phyloP scores from a whole-genome alignment of 2,329 filamentous ascomycete genomes.

The Canariomyces notabilis region DNA sequence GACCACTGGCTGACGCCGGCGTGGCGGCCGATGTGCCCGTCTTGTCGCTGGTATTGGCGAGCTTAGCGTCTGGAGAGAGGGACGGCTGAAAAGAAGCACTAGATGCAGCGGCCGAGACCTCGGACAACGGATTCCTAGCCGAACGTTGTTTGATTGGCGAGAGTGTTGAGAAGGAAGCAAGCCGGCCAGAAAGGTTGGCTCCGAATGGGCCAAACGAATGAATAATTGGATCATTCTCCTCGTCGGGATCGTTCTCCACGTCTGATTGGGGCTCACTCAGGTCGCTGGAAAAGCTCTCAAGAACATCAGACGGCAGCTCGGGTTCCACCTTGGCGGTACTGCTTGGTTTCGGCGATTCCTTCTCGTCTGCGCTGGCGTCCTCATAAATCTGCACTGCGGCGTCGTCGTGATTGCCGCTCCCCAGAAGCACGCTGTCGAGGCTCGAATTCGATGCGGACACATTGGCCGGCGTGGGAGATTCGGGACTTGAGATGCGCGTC shows the following conservation, averaged over 20 bases:
- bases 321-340: slow-evolving; percentile 28
- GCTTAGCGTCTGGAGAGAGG: slow-evolving; percentile 5
- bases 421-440: slow-evolving; percentile 42
- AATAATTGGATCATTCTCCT: slow-evolving; percentile 91
- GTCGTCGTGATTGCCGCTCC: slow-evolving; percentile 29
- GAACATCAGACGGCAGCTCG: slow-evolving; percentile 48
- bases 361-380: slow-evolving; percentile 57
- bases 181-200: slow-evolving; percentile 73
- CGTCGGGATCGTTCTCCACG: slow-evolving; percentile 68
- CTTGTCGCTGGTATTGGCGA: slow-evolving; percentile 3
- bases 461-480: slow-evolving; percentile 56
- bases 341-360: slow-evolving; percentile 36
- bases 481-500: slow-evolving; percentile 64
- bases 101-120: slow-evolving; percentile 3
- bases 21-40: slow-evolving; percentile 13
- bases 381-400: slow-evolving; percentile 66
- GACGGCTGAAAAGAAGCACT: slow-evolving; percentile 6
- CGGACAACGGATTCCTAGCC: slow-evolving; percentile 6
- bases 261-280: slow-evolving; percentile 43
- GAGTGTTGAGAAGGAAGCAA: slow-evolving; percentile 68
- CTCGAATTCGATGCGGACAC: slow-evolving; percentile 37
- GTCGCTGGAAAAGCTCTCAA: slow-evolving; percentile 54
- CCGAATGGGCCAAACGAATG: slow-evolving; percentile 91
- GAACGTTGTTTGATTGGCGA: slow-evolving; percentile 20
- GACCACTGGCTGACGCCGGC: slow-evolving; percentile 22